Evolutionary conservation across 108 stramenopile genomes (phyloP).

Genomic region (Nitzschia palea): DNA sequence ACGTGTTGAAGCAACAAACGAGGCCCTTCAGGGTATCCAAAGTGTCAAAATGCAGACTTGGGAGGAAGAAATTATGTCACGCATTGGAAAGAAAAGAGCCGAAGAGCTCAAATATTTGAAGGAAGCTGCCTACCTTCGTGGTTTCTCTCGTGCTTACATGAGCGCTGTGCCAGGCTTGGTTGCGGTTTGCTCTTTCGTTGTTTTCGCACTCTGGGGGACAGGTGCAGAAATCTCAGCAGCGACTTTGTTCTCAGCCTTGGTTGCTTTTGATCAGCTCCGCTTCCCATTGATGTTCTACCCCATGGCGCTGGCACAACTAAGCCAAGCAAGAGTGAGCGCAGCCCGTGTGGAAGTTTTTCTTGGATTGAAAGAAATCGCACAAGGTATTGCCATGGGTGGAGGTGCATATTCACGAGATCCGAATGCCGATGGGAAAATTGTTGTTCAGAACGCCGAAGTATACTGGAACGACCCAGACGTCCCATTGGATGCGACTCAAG

Average conservation of each 20-base stretch:
- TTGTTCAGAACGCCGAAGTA: constrained; percentile 53
- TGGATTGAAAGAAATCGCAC: constrained; percentile 47
- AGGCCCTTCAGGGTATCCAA: constrained; percentile 89
- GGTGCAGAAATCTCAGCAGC: constrained; percentile 51
- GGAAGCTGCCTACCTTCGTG: constrained; percentile 57
- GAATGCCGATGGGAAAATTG: constrained; percentile 26
- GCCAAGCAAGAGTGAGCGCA: constrained; percentile 64
- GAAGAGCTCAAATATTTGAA: constrained; percentile 59
- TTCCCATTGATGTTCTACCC: constrained; percentile 75
- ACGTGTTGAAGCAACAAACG: constrained; percentile 85
- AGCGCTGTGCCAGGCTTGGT: constrained; percentile 58
- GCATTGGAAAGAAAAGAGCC: constrained; percentile 50
- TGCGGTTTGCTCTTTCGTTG: constrained; percentile 63
- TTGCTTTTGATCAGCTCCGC: constrained; percentile 71
- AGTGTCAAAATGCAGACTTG: constrained; percentile 92
- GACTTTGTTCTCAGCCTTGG: constrained; percentile 60
- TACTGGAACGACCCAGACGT: constrained; percentile 67
- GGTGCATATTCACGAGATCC: constrained; percentile 42
- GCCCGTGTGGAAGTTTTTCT: constrained; percentile 36
- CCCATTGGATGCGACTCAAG: constrained; percentile 33
- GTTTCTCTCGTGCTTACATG: constrained; percentile 68
- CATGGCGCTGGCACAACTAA: constrained; percentile 62
- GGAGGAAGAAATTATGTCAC: constrained; percentile 75
- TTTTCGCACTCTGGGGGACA: constrained; percentile 40
- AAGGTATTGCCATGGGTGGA: constrained; percentile 31